These are phyloP conservation scores for Phytophthora sp. DNA, from an alignment of 352 stramenopile species.

Conservation along the genomic window DNA sequence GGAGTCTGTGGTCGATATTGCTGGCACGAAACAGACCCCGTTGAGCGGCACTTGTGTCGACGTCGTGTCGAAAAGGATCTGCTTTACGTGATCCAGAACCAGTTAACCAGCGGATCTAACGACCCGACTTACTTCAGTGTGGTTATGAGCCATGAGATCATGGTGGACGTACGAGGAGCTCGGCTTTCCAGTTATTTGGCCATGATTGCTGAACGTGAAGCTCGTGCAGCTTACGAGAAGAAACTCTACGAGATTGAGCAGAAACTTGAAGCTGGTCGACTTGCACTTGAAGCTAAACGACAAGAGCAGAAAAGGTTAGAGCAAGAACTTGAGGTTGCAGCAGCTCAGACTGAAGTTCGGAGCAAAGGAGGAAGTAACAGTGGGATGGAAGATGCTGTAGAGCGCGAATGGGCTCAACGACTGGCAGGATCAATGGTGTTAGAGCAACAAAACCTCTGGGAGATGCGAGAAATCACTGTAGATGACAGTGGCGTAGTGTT, in stretches of 20 bases:
- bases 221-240: constrained; percentile 55
- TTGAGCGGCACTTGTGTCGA: constrained; percentile 43
- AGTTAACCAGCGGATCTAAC: constrained; percentile 37
- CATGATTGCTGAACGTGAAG: constrained; percentile 48
- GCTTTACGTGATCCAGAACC: constrained; percentile 60
- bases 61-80: constrained; percentile 60
- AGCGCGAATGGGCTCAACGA: constrained; percentile 57
- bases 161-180: constrained; percentile 52
- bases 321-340: constrained; percentile 50
- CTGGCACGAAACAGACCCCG: constrained; percentile 62
- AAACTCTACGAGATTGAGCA: constrained; percentile 70
- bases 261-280: constrained; percentile 63
- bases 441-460: constrained; percentile 63
- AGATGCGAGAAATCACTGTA: constrained; percentile 57
- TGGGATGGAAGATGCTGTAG: constrained; percentile 10
- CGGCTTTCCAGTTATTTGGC: constrained; percentile 52
- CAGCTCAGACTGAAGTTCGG: constrained; percentile 34
- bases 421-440: constrained; percentile 50
- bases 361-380: constrained; percentile 29
- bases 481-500: constrained; percentile 67
- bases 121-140: constrained; percentile 57
- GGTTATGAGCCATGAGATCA: constrained; percentile 59
- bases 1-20: constrained; percentile 67
- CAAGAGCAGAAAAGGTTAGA: constrained; percentile 71
- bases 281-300: constrained; percentile 63